These are phyloP conservation scores for Fimicolochytrium jonesii DNA, from an alignment of 192 early-diverging fungal genomes.

Conservation along the genomic window DNA sequence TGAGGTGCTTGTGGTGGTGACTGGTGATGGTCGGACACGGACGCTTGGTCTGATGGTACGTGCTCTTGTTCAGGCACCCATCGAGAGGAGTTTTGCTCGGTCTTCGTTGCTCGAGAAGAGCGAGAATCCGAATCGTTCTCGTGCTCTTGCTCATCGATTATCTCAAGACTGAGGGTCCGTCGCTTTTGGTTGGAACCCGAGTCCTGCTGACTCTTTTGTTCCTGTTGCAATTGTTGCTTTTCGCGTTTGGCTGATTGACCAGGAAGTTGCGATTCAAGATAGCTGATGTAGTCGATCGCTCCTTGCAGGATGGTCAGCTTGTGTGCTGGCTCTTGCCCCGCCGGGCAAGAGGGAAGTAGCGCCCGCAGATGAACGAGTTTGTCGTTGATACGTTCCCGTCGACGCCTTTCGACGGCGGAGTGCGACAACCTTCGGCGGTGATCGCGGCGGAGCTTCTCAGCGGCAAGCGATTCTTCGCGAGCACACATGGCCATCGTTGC, in stretches of 20 bases:
- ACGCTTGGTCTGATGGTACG: not conserved
- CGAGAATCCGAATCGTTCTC: no score
- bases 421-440: constrained; percentile 74
- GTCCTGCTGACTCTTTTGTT: no score
- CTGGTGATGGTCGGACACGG: not conserved
- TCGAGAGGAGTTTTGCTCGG: not conserved
- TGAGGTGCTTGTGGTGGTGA: constrained; percentile 10
- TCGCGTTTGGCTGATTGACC: no score
- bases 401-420: constrained; percentile 75
- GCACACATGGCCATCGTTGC: no score
- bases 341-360: constrained; percentile 68
- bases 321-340: constrained; percentile 59
- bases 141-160: no score
- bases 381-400: constrained; percentile 82
- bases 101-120: no score
- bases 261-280: constrained; percentile 37
- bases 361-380: constrained; percentile 71
- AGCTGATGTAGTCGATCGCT: constrained; percentile 69
- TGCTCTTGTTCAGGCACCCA: not conserved
- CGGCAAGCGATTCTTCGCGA: no score
- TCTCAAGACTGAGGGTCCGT: no score
- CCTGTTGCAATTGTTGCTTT: no score
- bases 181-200: no score
- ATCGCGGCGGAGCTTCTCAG: constrained; percentile 29
- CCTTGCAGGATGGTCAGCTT: constrained; percentile 67